Base-by-base conservation (phyloP, 2,329 filamentous ascomycete species). In the Lizonia empirigonia region DNA sequence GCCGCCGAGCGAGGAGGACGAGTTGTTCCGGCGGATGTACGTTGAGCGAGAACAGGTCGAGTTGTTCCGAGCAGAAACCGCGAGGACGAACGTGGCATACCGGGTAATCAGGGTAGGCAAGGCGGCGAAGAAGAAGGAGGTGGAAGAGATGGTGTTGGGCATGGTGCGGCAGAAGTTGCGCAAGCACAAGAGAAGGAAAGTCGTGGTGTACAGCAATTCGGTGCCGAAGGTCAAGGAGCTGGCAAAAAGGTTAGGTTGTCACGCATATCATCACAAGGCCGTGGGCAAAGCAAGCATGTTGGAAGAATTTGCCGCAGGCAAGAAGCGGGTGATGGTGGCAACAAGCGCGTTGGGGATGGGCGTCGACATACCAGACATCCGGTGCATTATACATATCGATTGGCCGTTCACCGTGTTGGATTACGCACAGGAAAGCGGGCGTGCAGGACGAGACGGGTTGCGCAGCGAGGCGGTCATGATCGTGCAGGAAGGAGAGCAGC, bases 301-400 rank as follows among this genome's bases (percentile, higher is more conserved):
- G 30, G 34, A 8, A 34, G 33, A 46, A 22, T 55, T 55, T 38
- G 24, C 40, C 26, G 19, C 8, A 39, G 50, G 41, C 5, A 40
- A 50, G 33, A 34, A 35, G 40, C 19, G 26, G 9, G 38, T 59
- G 16, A 42, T 61, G 22, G 36, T 57, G 13, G 58, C 37, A 18
- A 60, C 38, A 2, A 61, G 44, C 33, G 50, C 50, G 33, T 53
- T 60, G 26, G 52, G 52, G 12, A 46, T 57, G 26, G 53, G 56
- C 5, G 35, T 60, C 5, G 26, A 60, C 13, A 39, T 51, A 37
- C 19, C 12, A 2, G 4, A 37, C 9, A 37, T 37, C 35, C 23
- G 23, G 35, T 37, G 9, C 9, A 37, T 37, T 37, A 37, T 37
- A 37, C 16, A 37, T 12, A 37, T 37, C 23, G 23, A 37, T 37